A percentile compares a stretch with the other conserved stretches of the same genome.
Evolutionary conservation across 768 basidiomycete genomes (phyloP).

Genomic region (Auriscalpium vulgare): DNA sequence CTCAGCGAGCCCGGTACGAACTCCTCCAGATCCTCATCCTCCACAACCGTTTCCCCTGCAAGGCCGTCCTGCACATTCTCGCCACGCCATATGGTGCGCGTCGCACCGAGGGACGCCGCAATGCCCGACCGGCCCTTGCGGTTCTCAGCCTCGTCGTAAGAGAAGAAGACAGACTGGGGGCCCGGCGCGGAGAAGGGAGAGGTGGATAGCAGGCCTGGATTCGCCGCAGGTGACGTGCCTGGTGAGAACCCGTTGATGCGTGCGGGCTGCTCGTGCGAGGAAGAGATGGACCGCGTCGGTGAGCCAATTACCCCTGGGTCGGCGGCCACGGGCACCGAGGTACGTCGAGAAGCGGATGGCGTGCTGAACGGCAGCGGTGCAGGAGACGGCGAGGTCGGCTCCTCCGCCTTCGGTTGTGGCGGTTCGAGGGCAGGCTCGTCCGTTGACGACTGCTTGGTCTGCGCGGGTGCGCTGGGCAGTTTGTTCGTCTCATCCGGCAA

Average conservation of each 20-base stretch:
- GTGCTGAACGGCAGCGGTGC: slow-evolving; percentile 46
- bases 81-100: slow-evolving; percentile 35
- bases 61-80: slow-evolving; percentile 4
- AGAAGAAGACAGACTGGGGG: slow-evolving; percentile 46
- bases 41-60: slow-evolving; percentile 34
- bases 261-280: slow-evolving; percentile 26
- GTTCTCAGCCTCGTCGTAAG: slow-evolving; percentile 26
- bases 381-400: slow-evolving; percentile 22
- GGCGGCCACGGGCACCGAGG: slow-evolving; percentile 29
- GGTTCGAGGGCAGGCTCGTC: slow-evolving; percentile 6
- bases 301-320: slow-evolving; percentile 84
- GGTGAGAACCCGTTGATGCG: slow-evolving; percentile 45
- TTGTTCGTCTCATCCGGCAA: slow-evolving; percentile 53
- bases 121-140: slow-evolving; percentile 40
- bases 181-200: slow-evolving; percentile 79
- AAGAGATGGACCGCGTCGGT: slow-evolving; percentile 44
- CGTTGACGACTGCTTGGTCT: slow-evolving; percentile 15
- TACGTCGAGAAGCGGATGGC: slow-evolving; percentile 41
- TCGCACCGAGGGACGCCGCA: slow-evolving; percentile 58
- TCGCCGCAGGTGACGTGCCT: slow-evolving; percentile 46
- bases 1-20: slow-evolving; percentile 84
- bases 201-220: slow-evolving; percentile 36
- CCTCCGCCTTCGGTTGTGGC: slow-evolving; percentile 2
- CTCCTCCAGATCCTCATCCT: slow-evolving; percentile 79
- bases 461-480: slow-evolving; percentile 38